These are phyloP conservation scores for Rhodotorula babjevae DNA, from an alignment of 768 basidiomycete genomes.

Conservation along the genomic window DNA sequence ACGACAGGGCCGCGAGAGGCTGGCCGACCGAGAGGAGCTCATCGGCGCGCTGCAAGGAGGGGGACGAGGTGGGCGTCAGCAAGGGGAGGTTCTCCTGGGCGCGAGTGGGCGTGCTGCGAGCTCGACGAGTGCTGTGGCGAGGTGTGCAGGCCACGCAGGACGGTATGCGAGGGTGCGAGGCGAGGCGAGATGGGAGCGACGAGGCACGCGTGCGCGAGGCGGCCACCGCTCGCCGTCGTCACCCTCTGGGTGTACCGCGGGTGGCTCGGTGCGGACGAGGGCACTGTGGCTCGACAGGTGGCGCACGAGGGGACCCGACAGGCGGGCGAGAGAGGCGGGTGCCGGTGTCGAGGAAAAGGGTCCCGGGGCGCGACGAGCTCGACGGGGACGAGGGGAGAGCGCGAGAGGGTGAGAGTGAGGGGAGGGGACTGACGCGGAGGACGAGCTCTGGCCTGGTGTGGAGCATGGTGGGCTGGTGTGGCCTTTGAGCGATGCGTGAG, in stretches of 20 bases:
- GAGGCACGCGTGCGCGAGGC: too few species aligned
- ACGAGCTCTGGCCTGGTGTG: slow-evolving; percentile 35
- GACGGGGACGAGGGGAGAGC: not conserved
- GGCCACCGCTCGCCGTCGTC: too few species aligned
- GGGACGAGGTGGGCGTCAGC: not conserved
- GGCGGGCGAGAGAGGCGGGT: too few species aligned
- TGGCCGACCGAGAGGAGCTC: slow-evolving; percentile 89
- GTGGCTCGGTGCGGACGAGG: too few species aligned
- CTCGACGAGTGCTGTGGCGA: too few species aligned
- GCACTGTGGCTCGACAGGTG: too few species aligned
- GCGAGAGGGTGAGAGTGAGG: not conserved
- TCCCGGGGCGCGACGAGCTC: not conserved
- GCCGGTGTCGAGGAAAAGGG: not conserved
- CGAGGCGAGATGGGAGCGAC: too few species aligned
- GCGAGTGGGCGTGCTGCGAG: too few species aligned
- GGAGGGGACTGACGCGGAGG: slow-evolving; percentile 22
- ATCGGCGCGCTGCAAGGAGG: slow-evolving; percentile 53
- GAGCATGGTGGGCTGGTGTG: slow-evolving; percentile 8
- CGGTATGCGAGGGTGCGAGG: not conserved
- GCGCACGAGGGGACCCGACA: too few species aligned
- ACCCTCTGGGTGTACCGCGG: too few species aligned
- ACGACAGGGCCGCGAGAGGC: slow-evolving; percentile 81
- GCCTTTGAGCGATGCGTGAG: too few species aligned
- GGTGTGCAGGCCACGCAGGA: too few species aligned
- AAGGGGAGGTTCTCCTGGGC: not conserved